Conservation (phyloP, 2,329 filamentous ascomycete species). For the Chaetothyriales sp. region DNA sequence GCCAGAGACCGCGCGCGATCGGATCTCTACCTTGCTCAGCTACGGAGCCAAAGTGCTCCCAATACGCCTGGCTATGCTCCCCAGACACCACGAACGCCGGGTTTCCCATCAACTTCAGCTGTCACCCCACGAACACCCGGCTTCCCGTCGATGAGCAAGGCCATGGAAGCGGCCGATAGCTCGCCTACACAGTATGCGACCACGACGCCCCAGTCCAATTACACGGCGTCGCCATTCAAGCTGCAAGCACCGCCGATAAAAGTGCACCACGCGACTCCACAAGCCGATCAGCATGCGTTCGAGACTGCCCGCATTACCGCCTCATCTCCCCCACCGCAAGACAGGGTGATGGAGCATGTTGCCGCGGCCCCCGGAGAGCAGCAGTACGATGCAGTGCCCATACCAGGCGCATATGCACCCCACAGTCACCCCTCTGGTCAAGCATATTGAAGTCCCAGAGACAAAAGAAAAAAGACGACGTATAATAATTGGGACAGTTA, state of each 20-base stretch:
- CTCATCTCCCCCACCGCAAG: constrained; percentile 24
- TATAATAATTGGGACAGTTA: neutral
- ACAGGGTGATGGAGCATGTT: constrained; percentile 47
- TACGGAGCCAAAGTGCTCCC: constrained; percentile 71
- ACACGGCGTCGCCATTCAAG: constrained; percentile 52
- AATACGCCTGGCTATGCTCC: constrained; percentile 88
- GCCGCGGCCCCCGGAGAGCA: constrained; percentile 63
- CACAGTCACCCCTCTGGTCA: constrained; percentile 15
- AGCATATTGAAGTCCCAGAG: constrained; percentile 1
- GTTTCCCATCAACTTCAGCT: constrained; percentile 26
- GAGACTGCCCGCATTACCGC: constrained; percentile 32
- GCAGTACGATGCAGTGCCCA: constrained; percentile 71
- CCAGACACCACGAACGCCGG: constrained; percentile 44
- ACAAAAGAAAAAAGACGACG: neutral
- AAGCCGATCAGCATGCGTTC: constrained; percentile 48
- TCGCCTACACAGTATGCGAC: neutral
- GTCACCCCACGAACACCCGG: constrained; percentile 40
- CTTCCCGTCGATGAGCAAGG: constrained; percentile 69
- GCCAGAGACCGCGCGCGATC: constrained; percentile 83
- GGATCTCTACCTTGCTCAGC: constrained; percentile 80
- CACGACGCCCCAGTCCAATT: constrained; percentile 36
- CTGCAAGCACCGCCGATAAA: constrained; percentile 72
- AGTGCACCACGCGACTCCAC: constrained; percentile 63
- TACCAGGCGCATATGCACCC: constrained; percentile 64
- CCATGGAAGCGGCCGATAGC: constrained; percentile 22